Evolutionary conservation across 345 rosid species (phyloP).

Genomic region (Citrus maxima): DNA sequence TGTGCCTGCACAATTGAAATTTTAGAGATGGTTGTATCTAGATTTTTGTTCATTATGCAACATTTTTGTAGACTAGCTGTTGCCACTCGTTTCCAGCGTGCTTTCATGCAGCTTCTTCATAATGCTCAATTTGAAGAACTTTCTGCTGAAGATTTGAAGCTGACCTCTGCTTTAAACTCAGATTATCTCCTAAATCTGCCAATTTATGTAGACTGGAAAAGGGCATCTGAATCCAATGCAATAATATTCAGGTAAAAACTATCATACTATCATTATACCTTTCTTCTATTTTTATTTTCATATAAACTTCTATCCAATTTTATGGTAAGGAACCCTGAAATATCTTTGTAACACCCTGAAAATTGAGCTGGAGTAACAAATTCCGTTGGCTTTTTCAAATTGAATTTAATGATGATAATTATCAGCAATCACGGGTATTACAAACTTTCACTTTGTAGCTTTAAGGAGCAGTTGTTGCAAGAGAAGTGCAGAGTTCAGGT

Average conservation of each 20-base stretch:
- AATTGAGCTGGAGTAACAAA: not conserved
- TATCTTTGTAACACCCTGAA: not conserved
- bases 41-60: constrained; percentile 1
- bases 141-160: constrained; percentile 77
- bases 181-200: constrained; percentile 96
- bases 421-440: not conserved
- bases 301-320: not conserved
- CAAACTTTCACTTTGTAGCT: not conserved
- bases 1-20: not conserved
- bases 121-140: constrained; percentile 90
- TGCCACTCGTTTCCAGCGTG: constrained; percentile 85
- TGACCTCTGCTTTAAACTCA: constrained; percentile 81
- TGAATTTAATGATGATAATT: not conserved
- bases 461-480: not conserved
- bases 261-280: not conserved
- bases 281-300: not conserved
- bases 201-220: constrained; percentile 87
- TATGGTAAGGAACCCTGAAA: not conserved
- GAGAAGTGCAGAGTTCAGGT: not conserved
- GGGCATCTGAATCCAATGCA: constrained; percentile 78
- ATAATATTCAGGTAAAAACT: constrained; percentile 72
- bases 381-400: not conserved
- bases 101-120: constrained; percentile 84
- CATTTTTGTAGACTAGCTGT: constrained; percentile 53
- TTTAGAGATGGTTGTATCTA: not conserved